Conservation (phyloP, 768 basidiomycete species). For the Leccinum olivaceopallidum region DNA sequence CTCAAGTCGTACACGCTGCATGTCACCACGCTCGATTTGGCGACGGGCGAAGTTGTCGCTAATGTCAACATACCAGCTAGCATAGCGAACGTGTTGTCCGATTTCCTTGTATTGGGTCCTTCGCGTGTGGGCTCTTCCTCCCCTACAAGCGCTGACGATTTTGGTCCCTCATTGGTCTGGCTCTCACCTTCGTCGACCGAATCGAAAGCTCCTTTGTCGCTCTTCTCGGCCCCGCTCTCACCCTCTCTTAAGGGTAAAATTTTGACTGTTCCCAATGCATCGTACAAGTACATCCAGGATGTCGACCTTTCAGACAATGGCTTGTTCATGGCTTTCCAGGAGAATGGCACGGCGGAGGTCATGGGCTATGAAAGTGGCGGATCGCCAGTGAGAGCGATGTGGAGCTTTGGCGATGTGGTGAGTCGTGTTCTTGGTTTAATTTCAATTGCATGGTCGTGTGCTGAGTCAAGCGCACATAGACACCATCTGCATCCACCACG, state of each 20-base stretch:
- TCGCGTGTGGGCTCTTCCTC: conserved; percentile 8
- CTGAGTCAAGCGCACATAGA: conserved; percentile 32
- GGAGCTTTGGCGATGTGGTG: conserved; percentile 60
- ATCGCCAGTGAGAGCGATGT: conserved; percentile 44
- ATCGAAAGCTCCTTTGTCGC: conserved; percentile 13
- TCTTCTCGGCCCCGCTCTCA: conserved; percentile 43
- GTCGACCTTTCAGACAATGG: conserved; percentile 59
- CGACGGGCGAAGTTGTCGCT: conserved; percentile 52
- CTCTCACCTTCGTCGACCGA: conserved; percentile 25
- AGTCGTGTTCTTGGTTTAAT: conserved; percentile 9
- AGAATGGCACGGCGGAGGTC: conserved; percentile 58
- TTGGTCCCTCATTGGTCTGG: conserved; percentile 36
- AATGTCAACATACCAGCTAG: conserved; percentile 55
- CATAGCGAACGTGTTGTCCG: conserved; percentile 36
- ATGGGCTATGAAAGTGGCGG: conserved; percentile 43
- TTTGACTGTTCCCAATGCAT: conserved; percentile 39
- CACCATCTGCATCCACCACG: conserved; percentile 40
- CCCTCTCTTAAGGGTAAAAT: conserved; percentile 53
- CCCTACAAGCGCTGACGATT: background rate
- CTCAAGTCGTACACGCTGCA: conserved; percentile 62
- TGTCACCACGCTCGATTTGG: conserved; percentile 57
- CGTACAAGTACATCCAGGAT: conserved; percentile 58
- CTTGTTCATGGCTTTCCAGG: conserved; percentile 56
- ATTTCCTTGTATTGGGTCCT: conserved; percentile 39
- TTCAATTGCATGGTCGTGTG: background rate